Base-by-base conservation (phyloP, 2,329 filamentous ascomycete species). In the Anisogramma anomala region DNA sequence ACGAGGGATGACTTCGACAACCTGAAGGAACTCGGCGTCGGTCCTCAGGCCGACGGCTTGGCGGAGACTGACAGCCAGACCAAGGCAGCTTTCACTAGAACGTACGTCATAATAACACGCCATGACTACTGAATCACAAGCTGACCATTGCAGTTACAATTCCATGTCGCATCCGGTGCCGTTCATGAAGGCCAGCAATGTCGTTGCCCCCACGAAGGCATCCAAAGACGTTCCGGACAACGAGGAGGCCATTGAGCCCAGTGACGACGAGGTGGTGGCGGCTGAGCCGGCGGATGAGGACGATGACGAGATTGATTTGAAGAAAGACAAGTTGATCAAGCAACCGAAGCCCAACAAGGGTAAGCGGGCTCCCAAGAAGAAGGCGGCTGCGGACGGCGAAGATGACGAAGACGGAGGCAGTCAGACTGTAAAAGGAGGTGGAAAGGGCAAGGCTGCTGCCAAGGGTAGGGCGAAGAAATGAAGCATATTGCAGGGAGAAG, bases 241-340 rank as follows among this genome's bases (percentile, higher is more conserved):
- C 23, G 91, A 98, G 63, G 91, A 98, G 62, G 91, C 88, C 2
- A 82, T 98, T 40, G 88, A 96, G 36, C 89, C 94, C 52, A 87
- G 86, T 4, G 89, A 94, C 38, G 87, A 91, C 33, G 83, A 79
- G 15, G 79, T 71, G n/a, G 78, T 79, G 25, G 64, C 68, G 20
- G 62, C 76, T 1, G 72, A 74, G 26, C 58, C 66, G 3, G 72
- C 64, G 2, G 74, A 77, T 31, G 82, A 84, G 3, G 81, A 84
- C 0, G 81, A 85, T 10, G 83, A 85, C 13, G 82, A 87, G 39
- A 65, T 79, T n/a, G 86, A 94, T 57, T 60, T 96, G 38, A 86
- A 82, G 55, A 94, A 89, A 57, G 91, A 98, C 63, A 96, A 95
- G 61, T 95, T 94, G 55, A 88, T 96, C 58, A 94, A 91, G 60